A percentile compares a stretch with the other conserved stretches of the same genome.
phyloP scores from a whole-genome alignment of 2,329 filamentous ascomycete genomes.

The Trichoderma atrobrunneum region DNA sequence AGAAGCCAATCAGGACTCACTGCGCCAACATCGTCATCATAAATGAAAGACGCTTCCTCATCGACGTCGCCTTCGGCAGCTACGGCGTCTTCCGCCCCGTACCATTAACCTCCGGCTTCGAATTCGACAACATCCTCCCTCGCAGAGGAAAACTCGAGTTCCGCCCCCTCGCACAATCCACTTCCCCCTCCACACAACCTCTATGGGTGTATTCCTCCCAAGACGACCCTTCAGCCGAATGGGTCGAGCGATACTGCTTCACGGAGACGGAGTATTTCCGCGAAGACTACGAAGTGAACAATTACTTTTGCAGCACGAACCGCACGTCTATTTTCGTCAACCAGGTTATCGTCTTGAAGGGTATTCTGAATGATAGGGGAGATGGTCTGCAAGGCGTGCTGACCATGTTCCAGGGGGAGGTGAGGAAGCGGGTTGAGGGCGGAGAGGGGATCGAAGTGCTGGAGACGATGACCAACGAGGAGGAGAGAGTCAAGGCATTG shows the following conservation, averaged over 20 bases:
- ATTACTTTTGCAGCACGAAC: conserved; percentile 36
- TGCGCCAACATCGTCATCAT: conserved; percentile 60
- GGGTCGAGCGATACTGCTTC: conserved; percentile 51
- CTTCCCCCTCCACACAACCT: conserved; percentile 32
- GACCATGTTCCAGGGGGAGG: conserved; percentile 42
- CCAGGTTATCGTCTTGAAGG: conserved; percentile 36
- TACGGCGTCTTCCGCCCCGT: conserved; percentile 38
- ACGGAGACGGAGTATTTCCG: conserved; percentile 47
- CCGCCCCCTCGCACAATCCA: conserved; percentile 32
- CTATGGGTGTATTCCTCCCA: conserved; percentile 41
- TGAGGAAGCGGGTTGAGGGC: conserved; percentile 43
- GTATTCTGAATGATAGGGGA: conserved; percentile 26
- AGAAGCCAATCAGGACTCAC: no score
- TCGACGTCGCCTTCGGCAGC: conserved; percentile 61
- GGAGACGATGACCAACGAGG: conserved; percentile 45
- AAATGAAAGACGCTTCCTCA: conserved; percentile 43
- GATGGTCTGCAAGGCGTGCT: conserved; percentile 35
- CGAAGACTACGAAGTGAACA: conserved; percentile 48
- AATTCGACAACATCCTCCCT: conserved; percentile 41
- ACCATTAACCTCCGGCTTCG: conserved; percentile 28
- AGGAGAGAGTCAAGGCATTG: conserved; percentile 47
- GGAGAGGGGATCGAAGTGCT: conserved; percentile 34
- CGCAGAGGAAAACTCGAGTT: conserved; percentile 45
- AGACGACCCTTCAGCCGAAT: conserved; percentile 34
- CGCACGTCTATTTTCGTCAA: conserved; percentile 39